Evolutionary conservation across 2,329 filamentous ascomycete species (phyloP).

Genomic region (Xylariaceae sp.): DNA sequence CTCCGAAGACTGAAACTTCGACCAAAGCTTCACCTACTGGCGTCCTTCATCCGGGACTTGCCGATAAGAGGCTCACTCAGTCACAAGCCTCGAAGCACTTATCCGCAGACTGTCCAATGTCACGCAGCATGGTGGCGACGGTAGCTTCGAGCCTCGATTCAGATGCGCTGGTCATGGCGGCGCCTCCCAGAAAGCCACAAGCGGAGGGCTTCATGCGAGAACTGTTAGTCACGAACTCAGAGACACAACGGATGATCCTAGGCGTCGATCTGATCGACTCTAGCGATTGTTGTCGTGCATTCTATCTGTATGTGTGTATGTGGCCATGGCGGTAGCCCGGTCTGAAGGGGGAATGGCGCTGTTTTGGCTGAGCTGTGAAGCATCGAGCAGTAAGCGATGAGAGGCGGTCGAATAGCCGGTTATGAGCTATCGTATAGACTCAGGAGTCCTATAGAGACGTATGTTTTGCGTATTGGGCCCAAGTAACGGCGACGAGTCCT

Average conservation of each 20-base stretch:
- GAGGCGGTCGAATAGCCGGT: no score
- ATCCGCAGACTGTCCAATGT: conserved; percentile 12
- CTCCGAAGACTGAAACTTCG: conserved; percentile 15
- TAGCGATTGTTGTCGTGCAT: conserved; percentile 16
- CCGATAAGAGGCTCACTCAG: conserved; percentile 17
- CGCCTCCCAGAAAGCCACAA: conserved; percentile 17
- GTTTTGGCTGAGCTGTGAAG: conserved; percentile 4
- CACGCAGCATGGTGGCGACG: conserved; percentile 18
- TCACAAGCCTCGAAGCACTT: conserved; percentile 21
- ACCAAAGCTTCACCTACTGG: conserved; percentile 18
- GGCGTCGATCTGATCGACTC: conserved; percentile 20
- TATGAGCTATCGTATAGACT: no score
- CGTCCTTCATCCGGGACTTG: conserved; percentile 12
- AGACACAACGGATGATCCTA: conserved; percentile 17
- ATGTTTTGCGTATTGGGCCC: no score
- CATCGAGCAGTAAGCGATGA: no score
- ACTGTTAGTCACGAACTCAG: conserved; percentile 17
- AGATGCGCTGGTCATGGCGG: conserved; percentile 18
- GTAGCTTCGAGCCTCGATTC: conserved; percentile 1
- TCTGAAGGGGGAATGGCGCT: conserved; percentile 13
- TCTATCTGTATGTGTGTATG: background rate
- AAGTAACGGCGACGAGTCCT: no score
- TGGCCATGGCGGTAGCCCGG: conserved; percentile 8
- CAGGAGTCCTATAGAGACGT: no score
- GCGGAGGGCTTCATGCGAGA: conserved; percentile 15